Conservation (phyloP, 202 grass and related monocot genomes). For the Saccharum hybrid region DNA sequence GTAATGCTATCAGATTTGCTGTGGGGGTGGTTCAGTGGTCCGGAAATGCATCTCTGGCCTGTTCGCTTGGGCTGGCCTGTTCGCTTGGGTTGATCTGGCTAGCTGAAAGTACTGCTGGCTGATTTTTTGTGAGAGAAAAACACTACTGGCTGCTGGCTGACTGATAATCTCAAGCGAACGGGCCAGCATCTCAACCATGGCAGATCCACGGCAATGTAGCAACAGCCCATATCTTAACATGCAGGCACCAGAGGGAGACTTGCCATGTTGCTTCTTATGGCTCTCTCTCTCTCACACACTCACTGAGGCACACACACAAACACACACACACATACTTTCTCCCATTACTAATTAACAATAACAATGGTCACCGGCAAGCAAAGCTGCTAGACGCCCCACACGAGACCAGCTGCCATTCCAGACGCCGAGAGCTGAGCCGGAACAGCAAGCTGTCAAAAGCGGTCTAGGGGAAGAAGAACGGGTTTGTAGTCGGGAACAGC, state of each 20-base stretch:
- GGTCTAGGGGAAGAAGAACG: conserved; percentile 47
- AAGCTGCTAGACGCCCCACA: not conserved
- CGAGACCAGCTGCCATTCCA: not conserved
- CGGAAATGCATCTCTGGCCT: not conserved
- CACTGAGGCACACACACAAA: no score
- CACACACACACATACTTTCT: not conserved
- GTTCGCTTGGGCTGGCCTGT: no score
- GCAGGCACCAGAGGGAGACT: not conserved
- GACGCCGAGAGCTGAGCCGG: not conserved
- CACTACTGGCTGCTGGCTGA: no score
- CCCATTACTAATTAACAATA: conserved; percentile 23
- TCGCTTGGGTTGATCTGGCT: no score
- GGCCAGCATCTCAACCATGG: not conserved
- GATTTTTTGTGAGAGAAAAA: no score
- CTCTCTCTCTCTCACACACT: not conserved
- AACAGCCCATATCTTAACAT: not conserved
- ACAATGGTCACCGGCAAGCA: not conserved
- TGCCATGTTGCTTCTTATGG: conserved; percentile 16
- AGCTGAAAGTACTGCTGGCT: no score
- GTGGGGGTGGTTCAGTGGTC: not conserved
- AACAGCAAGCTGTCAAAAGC: conserved; percentile 16
- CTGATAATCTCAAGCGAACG: no score
- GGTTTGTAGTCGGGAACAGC: conserved; percentile 38
- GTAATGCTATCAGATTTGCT: not conserved
- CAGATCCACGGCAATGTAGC: not conserved